Conservation (phyloP, 2,329 filamentous ascomycete species). For the Lecanicillium sp. region DNA sequence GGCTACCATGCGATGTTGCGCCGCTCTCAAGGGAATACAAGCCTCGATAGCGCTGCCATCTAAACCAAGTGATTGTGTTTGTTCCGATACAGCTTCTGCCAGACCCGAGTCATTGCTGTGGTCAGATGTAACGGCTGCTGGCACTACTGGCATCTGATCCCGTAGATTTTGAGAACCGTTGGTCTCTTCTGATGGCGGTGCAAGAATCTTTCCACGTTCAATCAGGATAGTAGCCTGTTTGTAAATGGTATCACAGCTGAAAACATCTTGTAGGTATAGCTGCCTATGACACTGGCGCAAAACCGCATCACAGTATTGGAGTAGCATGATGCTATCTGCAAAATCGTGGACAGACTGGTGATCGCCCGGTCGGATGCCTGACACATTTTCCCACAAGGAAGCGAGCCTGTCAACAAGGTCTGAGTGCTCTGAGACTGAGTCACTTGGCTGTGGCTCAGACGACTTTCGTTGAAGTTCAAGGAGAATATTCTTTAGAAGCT, state of each 20-base stretch:
- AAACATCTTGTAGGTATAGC: constrained; percentile 27
- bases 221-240: constrained; percentile 19
- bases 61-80: too few species aligned
- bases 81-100: too few species aligned
- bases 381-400: constrained; percentile 18
- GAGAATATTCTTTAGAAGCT: constrained; percentile 21
- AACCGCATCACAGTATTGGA: constrained; percentile 27
- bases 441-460: neutral
- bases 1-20: constrained; percentile 20
- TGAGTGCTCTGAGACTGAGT: constrained; percentile 1
- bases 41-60: too few species aligned
- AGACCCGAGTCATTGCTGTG: too few species aligned
- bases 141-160: too few species aligned
- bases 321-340: constrained; percentile 28
- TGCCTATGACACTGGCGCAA: constrained; percentile 17
- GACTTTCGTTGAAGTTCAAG: constrained; percentile 9
- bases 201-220: constrained; percentile 18
- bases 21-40: constrained; percentile 18
- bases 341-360: constrained; percentile 19
- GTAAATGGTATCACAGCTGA: constrained; percentile 18
- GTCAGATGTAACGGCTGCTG: too few species aligned
- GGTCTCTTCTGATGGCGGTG: too few species aligned
- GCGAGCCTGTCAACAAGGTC: constrained; percentile 10
- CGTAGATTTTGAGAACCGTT: too few species aligned
- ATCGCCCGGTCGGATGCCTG: constrained; percentile 11